Percentiles rank a stretch among this genome's conserved stretches.
Conservation (phyloP, 129 eudicot species). For the Erigeron canadensis region DNA sequence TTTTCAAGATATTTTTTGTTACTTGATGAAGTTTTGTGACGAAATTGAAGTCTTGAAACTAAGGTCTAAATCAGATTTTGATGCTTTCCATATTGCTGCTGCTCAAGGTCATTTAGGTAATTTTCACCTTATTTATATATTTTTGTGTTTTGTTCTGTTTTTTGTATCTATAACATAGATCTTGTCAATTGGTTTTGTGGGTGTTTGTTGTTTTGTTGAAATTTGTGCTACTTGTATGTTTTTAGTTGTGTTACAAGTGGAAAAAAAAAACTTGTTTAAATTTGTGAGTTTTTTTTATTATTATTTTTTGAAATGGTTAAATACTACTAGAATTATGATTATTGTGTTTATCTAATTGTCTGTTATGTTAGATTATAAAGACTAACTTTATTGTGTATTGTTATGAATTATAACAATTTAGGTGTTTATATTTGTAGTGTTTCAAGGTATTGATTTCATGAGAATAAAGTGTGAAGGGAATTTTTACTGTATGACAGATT, state of each 20-base stretch:
- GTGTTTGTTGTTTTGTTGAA: constrained; percentile 9
- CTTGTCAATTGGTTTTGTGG: constrained; percentile 16
- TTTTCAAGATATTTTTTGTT: constrained; percentile 46
- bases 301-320: neutral
- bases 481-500: neutral
- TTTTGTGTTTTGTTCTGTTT: neutral
- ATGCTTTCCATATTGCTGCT: constrained; percentile 85
- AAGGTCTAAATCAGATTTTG: constrained; percentile 66
- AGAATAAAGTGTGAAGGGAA: neutral
- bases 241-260: neutral
- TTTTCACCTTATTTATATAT: neutral
- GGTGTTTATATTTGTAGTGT: neutral
- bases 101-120: constrained; percentile 75
- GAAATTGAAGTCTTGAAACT: constrained; percentile 50
- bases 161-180: constrained; percentile 4
- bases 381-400: neutral
- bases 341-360: neutral
- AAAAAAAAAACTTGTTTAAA: no score
- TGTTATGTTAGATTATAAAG: neutral
- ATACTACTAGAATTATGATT: neutral
- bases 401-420: neutral
- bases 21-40: constrained; percentile 68
- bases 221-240: constrained; percentile 14
- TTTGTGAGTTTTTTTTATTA: neutral
- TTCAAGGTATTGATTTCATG: neutral